These are phyloP conservation scores for Hypseocharis bilobata DNA, from an alignment of 441 rosid species.

Conservation along the genomic window DNA sequence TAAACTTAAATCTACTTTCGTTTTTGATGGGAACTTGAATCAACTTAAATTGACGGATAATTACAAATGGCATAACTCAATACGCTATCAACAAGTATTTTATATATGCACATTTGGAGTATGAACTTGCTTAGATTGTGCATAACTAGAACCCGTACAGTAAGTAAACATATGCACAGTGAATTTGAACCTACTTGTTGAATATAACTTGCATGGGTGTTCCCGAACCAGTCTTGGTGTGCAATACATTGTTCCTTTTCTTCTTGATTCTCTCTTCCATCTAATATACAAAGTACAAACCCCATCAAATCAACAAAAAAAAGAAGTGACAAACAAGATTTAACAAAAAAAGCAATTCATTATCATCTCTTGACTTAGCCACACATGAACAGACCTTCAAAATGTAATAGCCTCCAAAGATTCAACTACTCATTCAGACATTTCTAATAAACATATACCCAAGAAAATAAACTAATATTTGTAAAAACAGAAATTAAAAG, in stretches of 20 bases:
- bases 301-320: not conserved
- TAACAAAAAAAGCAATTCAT: not conserved
- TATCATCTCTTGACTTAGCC: too few species aligned
- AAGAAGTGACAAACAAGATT: not conserved
- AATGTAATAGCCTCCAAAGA: too few species aligned
- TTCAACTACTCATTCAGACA: too few species aligned
- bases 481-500: not conserved
- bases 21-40: too few species aligned
- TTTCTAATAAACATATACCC: not conserved
- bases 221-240: conserved; percentile 69
- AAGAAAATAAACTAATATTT: not conserved
- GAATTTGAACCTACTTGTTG: conserved; percentile 52
- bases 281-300: conserved; percentile 32
- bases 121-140: not conserved
- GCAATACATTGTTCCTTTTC: conserved; percentile 67
- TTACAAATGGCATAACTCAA: not conserved
- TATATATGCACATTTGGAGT: not conserved
- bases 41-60: too few species aligned
- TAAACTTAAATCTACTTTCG: too few species aligned
- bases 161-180: not conserved
- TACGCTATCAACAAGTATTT: not conserved
- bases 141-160: not conserved
- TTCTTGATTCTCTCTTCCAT: conserved; percentile 79
- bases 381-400: too few species aligned
- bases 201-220: conserved; percentile 61